Percentiles rank a stretch among this genome's conserved stretches.
These are phyloP conservation scores for Tricholoma hemisulphureum DNA, from an alignment of 768 basidiomycete species.

Conservation along the genomic window DNA sequence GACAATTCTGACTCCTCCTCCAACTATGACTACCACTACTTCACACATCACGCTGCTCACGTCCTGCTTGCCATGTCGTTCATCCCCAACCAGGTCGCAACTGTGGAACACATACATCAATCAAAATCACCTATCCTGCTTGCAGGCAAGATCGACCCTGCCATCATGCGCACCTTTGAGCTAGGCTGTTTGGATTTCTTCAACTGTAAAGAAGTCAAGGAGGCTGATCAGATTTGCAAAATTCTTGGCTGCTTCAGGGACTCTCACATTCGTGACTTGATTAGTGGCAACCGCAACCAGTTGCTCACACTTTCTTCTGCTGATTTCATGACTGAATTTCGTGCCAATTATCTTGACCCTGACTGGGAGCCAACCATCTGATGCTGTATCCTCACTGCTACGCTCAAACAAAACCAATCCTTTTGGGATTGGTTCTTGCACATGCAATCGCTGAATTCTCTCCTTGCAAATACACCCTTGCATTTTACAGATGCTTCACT, in stretches of 20 bases:
- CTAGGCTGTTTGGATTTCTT: constrained; percentile 1
- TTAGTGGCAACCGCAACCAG: not conserved
- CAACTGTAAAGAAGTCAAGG: not conserved
- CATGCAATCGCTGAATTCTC: not conserved
- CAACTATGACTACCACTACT: too few relatives aligned
- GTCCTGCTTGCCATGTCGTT: too few relatives aligned
- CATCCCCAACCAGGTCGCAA: too few relatives aligned
- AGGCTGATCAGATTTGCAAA: not conserved
- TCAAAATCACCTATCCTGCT: constrained; percentile 6
- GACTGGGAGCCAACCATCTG: constrained; percentile 15
- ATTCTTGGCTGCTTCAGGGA: constrained; percentile 1
- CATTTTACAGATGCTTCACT: constrained; percentile 11
- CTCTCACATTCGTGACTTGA: constrained; percentile 5
- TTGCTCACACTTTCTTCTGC: constrained; percentile 8
- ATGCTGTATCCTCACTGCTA: not conserved
- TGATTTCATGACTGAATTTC: constrained; percentile 12
- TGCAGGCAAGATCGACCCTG: constrained; percentile 8
- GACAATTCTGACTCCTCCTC: too few relatives aligned
- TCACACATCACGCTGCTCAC: too few relatives aligned
- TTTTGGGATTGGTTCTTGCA: not conserved
- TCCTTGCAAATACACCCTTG: not conserved
- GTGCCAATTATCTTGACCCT: constrained; percentile 7
- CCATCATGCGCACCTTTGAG: constrained; percentile 1
- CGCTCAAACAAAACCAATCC: not conserved
- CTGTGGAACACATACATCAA: not conserved